Evolutionary conservation across 1,284 basidiomycete genomes (phyloP), one percentile per base, ranked within the genome.

Genomic region (Trichosporon asahii): DNA sequence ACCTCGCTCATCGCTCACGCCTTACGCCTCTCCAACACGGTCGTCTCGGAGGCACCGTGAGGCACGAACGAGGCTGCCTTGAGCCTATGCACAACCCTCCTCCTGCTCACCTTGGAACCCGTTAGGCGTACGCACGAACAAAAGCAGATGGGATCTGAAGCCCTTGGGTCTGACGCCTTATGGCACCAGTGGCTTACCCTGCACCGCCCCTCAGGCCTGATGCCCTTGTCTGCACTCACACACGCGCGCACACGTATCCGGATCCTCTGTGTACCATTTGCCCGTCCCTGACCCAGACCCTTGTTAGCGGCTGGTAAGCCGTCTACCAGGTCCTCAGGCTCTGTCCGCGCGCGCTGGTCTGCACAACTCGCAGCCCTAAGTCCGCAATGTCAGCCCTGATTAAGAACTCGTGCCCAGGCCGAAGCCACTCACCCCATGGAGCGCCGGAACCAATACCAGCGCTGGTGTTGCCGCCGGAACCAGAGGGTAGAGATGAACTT

Each of bases 301-400:
- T 61, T 21, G 9, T 29, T 31, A n/a, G 57, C 57, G 57, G 57
- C 27, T 57, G 55, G 55, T 27, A 57, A 18, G 6, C 63, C 66
- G 23, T 46, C 18, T 23, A 67, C 55, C 66, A 67, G 3, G 55
- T 61, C 27, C 57, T 31, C 27, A 66, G 25, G 15, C 53, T 53
- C 46, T 57, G 67, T 15, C 67, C 70, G 12, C 44, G 35, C 25
- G 60, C 68, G 14, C 40, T 37, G 18, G 68, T 72, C 61, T 70
- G 68, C 15, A 68, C 61, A 64, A 70, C 49, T 23, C 65, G 53
- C 11, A 72, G 61, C 68, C 71, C 71, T 72, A 44, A 23, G 53
- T 65, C 61, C 44, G 68, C 53, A 57, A 72, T 72, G 68, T 72
- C 68, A 72, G 68, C 64, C 27, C n/a, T 35, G 15, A 53, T 25